These are phyloP conservation scores for Lepidopterella palustris DNA, from an alignment of 495 filamentous ascomycete species.

Conservation along the genomic window DNA sequence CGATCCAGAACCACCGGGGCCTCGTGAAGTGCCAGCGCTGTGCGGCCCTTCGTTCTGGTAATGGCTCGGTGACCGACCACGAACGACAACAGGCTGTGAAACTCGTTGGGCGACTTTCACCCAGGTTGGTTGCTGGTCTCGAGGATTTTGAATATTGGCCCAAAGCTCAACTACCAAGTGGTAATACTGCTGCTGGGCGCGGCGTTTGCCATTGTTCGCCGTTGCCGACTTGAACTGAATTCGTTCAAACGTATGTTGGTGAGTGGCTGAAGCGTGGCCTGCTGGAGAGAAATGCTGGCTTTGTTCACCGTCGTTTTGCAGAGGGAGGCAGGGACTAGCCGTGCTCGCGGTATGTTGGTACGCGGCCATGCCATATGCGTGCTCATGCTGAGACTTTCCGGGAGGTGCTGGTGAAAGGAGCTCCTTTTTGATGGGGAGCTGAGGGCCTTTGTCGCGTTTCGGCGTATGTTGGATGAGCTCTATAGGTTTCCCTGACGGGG, in stretches of 20 bases:
- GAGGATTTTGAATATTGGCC: conserved; percentile 56
- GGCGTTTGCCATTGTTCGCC: conserved; percentile 89
- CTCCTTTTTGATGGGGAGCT: conserved; percentile 66
- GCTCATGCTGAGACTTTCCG: conserved; percentile 26
- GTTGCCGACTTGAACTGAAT: conserved; percentile 97
- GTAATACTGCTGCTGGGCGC: conserved; percentile 91
- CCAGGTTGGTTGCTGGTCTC: conserved; percentile 46
- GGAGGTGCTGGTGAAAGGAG: conserved; percentile 61
- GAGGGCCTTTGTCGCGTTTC: conserved; percentile 88
- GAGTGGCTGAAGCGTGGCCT: conserved; percentile 17
- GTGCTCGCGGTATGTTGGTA: conserved; percentile 10
- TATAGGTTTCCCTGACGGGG: conserved; percentile 66
- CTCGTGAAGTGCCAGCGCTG: conserved; percentile 58
- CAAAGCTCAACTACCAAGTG: conserved; percentile 86
- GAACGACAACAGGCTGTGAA: conserved; percentile 85
- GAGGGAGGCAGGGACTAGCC: conserved; percentile 16
- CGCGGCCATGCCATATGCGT: conserved; percentile 14
- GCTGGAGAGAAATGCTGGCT: conserved; percentile 14
- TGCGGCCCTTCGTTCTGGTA: conserved; percentile 75
- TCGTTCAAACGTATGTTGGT: conserved; percentile 66
- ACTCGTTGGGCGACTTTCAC: conserved; percentile 73
- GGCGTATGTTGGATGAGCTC: conserved; percentile 93
- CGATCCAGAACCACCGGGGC: conserved; percentile 59
- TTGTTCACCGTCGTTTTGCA: conserved; percentile 18
- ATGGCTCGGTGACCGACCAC: conserved; percentile 86